Conservation (phyloP, 202 grass and related monocot species). For the Bolboschoenoplectus hybrid region DNA sequence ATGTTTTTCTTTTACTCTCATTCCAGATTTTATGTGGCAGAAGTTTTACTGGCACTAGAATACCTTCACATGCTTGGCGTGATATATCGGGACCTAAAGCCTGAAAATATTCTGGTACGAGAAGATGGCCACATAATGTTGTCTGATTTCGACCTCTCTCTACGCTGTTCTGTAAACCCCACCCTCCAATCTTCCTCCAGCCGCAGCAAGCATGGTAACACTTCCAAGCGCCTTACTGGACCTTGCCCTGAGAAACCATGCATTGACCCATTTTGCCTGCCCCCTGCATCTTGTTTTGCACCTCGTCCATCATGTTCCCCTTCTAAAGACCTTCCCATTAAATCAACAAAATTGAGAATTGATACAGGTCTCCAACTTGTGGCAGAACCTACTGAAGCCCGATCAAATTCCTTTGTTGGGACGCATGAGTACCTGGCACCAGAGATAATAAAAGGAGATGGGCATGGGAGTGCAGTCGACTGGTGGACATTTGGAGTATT, state of each 20-base stretch:
- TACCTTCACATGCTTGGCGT: constrained; percentile 97
- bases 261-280: constrained; percentile 71
- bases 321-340: constrained; percentile 49
- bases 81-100: constrained; percentile 95
- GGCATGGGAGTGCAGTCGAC: constrained; percentile 81
- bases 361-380: constrained; percentile 62
- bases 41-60: constrained; percentile 94
- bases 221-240: constrained; percentile 56
- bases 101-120: constrained; percentile 92
- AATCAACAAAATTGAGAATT: constrained; percentile 38
- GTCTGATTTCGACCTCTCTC: constrained; percentile 92
- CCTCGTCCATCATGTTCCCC: constrained; percentile 51
- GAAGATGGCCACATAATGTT: constrained; percentile 98
- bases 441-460: constrained; percentile 88
- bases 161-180: constrained; percentile 82
- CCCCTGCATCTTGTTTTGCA: constrained; percentile 75
- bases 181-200: constrained; percentile 75
- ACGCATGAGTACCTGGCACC: constrained; percentile 89
- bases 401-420: constrained; percentile 93
- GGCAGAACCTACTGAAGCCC: constrained; percentile 73
- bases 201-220: constrained; percentile 46
- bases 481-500: constrained; percentile 96
- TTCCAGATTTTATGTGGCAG: constrained; percentile 94
- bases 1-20: neutral
- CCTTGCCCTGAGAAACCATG: constrained; percentile 82